phyloP scores from a whole-genome alignment of 1,284 basidiomycete species.

The Spongiforma sp. region DNA sequence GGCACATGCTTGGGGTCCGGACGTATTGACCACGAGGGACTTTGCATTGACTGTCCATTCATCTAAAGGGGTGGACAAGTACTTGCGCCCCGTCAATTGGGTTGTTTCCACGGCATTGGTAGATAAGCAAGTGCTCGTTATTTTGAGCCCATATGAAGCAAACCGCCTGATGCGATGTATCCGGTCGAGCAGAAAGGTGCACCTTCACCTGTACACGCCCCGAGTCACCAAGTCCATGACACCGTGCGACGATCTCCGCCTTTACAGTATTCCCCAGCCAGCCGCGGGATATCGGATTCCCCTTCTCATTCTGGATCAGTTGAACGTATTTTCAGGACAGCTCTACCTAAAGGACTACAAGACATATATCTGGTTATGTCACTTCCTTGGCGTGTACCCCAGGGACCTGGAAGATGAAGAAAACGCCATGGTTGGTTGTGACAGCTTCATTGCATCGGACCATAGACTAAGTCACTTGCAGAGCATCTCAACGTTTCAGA shows the following conservation, averaged over 20 bases:
- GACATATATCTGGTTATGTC: slow-evolving; percentile 40
- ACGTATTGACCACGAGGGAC: slow-evolving; percentile 36
- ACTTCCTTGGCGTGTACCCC: not conserved
- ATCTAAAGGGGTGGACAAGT: slow-evolving; percentile 29
- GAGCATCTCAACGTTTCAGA: not conserved
- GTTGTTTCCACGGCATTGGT: slow-evolving; percentile 36
- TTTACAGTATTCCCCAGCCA: slow-evolving; percentile 31
- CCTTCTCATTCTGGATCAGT: slow-evolving; percentile 33
- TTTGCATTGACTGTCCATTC: slow-evolving; percentile 25
- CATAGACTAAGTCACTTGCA: not conserved
- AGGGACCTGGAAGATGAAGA: not conserved
- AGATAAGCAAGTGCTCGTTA: slow-evolving; percentile 32
- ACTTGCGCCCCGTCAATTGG: slow-evolving; percentile 51
- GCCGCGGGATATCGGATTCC: slow-evolving; percentile 22
- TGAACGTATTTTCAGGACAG: slow-evolving; percentile 49
- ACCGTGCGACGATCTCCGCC: not conserved
- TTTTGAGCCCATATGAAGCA: slow-evolving; percentile 52
- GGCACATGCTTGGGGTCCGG: slow-evolving; percentile 22
- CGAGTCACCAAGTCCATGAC: not conserved
- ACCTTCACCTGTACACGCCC: not conserved
- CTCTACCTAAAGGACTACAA: slow-evolving; percentile 23
- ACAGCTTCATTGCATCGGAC: slow-evolving; percentile 14
- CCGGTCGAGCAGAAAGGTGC: slow-evolving; percentile 22
- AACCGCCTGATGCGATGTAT: slow-evolving; percentile 47
- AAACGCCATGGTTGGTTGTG: slow-evolving; percentile 12